Evolutionary conservation across 306 rosid genomes (phyloP).

Genomic region (Hippophae tibetana): DNA sequence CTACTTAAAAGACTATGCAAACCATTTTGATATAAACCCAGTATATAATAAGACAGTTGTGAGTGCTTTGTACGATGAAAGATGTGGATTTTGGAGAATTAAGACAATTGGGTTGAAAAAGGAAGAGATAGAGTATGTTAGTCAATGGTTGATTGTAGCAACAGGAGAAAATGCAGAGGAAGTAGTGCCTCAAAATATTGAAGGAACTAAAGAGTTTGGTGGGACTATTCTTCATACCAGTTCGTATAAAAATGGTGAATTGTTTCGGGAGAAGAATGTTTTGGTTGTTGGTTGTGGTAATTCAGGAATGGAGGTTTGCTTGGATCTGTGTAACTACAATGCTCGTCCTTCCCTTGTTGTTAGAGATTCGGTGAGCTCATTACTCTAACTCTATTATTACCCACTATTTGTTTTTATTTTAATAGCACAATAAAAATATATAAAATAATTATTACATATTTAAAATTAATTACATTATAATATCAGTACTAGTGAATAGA

Average conservation of each 20-base stretch:
- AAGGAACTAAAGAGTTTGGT: constrained; percentile 47
- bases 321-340: constrained; percentile 75
- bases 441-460: no score
- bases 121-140: constrained; percentile 36
- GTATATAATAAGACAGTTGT: constrained; percentile 39
- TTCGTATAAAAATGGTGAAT: constrained; percentile 54
- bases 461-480: no score
- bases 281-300: constrained; percentile 95
- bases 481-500: no score
- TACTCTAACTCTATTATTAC: background rate
- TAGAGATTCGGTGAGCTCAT: constrained; percentile 57
- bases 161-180: constrained; percentile 86
- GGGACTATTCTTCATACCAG: constrained; percentile 67
- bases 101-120: constrained; percentile 25
- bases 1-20: constrained; percentile 49
- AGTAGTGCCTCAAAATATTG: constrained; percentile 42
- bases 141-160: constrained; percentile 70
- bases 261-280: constrained; percentile 59
- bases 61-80: constrained; percentile 44
- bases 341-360: constrained; percentile 74
- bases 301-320: constrained; percentile 92
- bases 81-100: constrained; percentile 43
- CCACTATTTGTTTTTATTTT: no score
- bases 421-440: no score
- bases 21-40: constrained; percentile 45